A percentile compares a stretch with the other conserved stretches of the same genome.
Evolutionary conservation across 73 alveolate species (phyloP).

Genomic region (Urostyla sp.): DNA sequence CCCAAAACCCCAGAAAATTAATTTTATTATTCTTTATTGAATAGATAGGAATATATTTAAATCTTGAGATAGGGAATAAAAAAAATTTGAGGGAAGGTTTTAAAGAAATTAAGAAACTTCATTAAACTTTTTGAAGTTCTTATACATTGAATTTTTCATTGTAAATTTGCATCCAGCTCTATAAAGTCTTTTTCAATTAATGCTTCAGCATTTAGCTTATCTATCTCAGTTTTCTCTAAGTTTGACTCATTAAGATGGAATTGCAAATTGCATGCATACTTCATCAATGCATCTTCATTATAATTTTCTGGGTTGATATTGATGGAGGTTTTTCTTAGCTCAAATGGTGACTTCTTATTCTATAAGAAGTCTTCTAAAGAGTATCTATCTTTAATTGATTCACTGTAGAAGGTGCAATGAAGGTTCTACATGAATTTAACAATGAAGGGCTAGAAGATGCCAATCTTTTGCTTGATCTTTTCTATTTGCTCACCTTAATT

Average conservation of each 20-base stretch:
- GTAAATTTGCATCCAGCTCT: no score
- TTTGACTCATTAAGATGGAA: constrained; percentile 26
- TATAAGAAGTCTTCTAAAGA: constrained; percentile 37
- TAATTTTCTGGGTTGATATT: constrained; percentile 30
- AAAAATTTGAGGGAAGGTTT: background rate
- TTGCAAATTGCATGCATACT: constrained; percentile 32
- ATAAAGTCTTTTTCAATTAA: constrained; percentile 71
- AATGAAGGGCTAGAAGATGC: constrained; percentile 54
- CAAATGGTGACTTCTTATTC: constrained; percentile 26
- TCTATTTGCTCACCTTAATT: constrained; percentile 3
- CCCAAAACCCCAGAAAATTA: no score
- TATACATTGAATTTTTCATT: background rate
- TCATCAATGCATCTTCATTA: constrained; percentile 31
- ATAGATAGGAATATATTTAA: no score
- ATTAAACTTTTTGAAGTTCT: background rate
- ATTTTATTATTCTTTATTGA: no score
- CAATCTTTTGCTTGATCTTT: constrained; percentile 37
- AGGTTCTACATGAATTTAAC: constrained; percentile 44
- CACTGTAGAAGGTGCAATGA: constrained; percentile 30
- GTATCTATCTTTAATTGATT: background rate
- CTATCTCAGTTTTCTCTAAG: constrained; percentile 59
- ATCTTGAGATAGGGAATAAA: no score
- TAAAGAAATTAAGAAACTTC: background rate
- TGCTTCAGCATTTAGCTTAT: constrained; percentile 54
- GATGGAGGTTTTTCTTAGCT: constrained; percentile 14